A percentile compares a stretch with the other conserved stretches of the same genome.
Conservation (phyloP, 2,329 filamentous ascomycete species). For the Alternaria arborescens region DNA sequence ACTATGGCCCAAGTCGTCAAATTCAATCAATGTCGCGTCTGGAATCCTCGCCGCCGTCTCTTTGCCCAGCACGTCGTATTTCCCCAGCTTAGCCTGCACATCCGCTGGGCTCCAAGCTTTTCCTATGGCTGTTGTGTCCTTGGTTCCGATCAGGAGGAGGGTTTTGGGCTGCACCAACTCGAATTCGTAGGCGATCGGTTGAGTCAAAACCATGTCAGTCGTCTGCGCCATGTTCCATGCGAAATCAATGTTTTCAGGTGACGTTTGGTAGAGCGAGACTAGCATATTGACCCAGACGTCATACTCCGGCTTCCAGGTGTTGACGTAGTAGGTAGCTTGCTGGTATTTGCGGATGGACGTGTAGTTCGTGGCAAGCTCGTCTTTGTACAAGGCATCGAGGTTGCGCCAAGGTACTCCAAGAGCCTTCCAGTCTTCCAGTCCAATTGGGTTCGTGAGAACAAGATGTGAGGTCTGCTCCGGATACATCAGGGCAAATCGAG, state of each 20-base stretch:
- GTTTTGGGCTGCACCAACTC: conserved; percentile 56
- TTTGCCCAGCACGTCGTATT: conserved; percentile 61
- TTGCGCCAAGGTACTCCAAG: conserved; percentile 37
- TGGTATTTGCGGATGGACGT: conserved; percentile 38
- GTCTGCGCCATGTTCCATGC: conserved; percentile 60
- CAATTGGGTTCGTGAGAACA: conserved; percentile 62
- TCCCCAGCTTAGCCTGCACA: conserved; percentile 52
- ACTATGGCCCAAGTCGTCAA: conserved; percentile 61
- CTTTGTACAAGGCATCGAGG: conserved; percentile 27
- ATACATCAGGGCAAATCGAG: conserved; percentile 63
- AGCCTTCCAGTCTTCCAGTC: conserved; percentile 63
- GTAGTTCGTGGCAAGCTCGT: conserved; percentile 36
- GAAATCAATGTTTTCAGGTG: conserved; percentile 53
- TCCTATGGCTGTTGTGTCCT: conserved; percentile 65
- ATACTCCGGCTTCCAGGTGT: conserved; percentile 59
- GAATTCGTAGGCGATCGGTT: conserved; percentile 62
- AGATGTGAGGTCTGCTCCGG: conserved; percentile 55
- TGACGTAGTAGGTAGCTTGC: conserved; percentile 41
- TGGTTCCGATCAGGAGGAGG: conserved; percentile 60
- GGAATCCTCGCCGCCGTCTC: conserved; percentile 56
- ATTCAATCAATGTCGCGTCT: conserved; percentile 56
- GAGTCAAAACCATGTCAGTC: conserved; percentile 65
- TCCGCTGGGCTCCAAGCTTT: conserved; percentile 57
- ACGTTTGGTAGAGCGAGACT: conserved; percentile 58
- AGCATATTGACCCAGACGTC: conserved; percentile 66